Evolutionary conservation across 2,329 filamentous ascomycete species (phyloP), one percentile per base, ranked within the genome.

Genomic region (Xylariaceae sp.): DNA sequence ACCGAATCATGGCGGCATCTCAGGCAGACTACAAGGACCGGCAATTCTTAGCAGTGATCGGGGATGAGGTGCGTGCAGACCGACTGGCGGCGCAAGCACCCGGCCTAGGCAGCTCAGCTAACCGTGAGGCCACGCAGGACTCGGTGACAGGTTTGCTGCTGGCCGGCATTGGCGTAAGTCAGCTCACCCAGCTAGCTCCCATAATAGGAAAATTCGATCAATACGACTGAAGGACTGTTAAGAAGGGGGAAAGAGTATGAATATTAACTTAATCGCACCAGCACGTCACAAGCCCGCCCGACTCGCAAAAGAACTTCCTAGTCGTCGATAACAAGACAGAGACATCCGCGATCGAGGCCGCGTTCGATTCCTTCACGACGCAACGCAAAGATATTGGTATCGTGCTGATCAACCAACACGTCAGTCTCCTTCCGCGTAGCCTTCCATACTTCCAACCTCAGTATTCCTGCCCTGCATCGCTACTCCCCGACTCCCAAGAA

Each of bases 381-480:
- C 84, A 94, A 73, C 82, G 94, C 70, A 97, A 97, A 74, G 94
- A 99, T 71, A 97, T 99, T 72, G 94, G 92, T 23, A 96, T 99
- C 66, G 75, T 99, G 57, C 78, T 99, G 62, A 97, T 99, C 75
- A 99, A 99, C 74, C 94, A 99, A 76, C 94, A 99, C 77, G 93
- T 97, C 75, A 60, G 81, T 76, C 6, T 4, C 15, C 21, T 13
- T 13, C 20, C n/a, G 15, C 3, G 21, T 8, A n/a, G 8, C 13
- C 8, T 9, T 11, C 16, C 29, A 9, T 20, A 16, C 21, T 37
- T 49, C 23, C 50, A 2, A 5, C 15, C 13, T 18, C n/a, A n/a
- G n/a, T n/a, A n/a, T n/a, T n/a, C n/a, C n/a, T n/a, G n/a, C n/a
- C n/a, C n/a, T n/a, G n/a, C n/a, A n/a, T n/a, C n/a, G n/a, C n/a